A percentile compares a stretch with the other conserved stretches of the same genome.
Evolutionary conservation across 2,329 filamentous ascomycete species (phyloP).

Genomic region (Fusarium xyrophilum): DNA sequence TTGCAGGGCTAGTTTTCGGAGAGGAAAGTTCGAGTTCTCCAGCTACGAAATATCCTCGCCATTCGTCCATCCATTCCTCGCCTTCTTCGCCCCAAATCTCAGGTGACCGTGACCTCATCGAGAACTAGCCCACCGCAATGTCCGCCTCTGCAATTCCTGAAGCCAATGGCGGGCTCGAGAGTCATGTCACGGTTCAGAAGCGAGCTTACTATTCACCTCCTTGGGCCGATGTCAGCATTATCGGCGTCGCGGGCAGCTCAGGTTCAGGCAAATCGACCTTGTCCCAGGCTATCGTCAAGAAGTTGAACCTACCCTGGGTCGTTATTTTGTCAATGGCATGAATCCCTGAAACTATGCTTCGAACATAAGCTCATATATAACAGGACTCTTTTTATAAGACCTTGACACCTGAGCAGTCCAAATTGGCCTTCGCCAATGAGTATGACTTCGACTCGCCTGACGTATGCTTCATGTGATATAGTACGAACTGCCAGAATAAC

Average conservation of each 20-base stretch:
- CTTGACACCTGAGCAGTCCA: conserved; percentile 78
- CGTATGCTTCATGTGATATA: conserved; percentile 46
- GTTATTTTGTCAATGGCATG: conserved; percentile 94
- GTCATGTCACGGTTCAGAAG: conserved; percentile 59
- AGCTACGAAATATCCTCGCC: background rate
- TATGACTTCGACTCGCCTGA: conserved; percentile 96
- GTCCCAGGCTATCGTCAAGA: conserved; percentile 87
- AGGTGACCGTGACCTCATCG: conserved; percentile 21
- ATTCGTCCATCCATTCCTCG: background rate
- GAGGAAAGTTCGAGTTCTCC: conserved; percentile 6
- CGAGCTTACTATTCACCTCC: conserved; percentile 86
- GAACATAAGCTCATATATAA: conserved; percentile 34
- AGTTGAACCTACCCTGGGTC: conserved; percentile 94
- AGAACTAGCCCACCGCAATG: conserved; percentile 35
- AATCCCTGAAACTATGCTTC: conserved; percentile 8
- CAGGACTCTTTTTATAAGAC: conserved; percentile 99
- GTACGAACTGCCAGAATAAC: background rate
- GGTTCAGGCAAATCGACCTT: conserved; percentile 94
- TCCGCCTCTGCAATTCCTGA: conserved; percentile 28
- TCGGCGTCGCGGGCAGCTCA: conserved; percentile 93
- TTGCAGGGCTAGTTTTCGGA: conserved; percentile 36
- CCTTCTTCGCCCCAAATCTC: background rate
- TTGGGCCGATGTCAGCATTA: conserved; percentile 96
- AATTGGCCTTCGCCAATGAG: conserved; percentile 84
- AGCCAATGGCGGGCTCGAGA: conserved; percentile 42